Base-by-base conservation (phyloP, 768 basidiomycete genomes). In the Plicaturopsis crispa region DNA sequence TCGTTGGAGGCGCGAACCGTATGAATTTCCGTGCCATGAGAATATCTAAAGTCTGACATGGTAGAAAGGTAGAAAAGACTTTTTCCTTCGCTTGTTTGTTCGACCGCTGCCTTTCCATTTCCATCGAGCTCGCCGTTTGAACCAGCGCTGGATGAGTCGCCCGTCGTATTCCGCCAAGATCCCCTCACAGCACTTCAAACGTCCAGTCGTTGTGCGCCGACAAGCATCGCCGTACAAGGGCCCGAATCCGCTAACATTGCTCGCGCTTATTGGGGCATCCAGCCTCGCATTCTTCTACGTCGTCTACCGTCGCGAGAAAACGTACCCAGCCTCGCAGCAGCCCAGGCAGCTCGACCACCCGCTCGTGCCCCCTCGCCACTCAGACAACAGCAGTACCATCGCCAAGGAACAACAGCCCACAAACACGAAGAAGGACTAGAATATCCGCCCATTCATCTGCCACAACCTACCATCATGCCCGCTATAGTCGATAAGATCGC, bases 191-290 rank as follows among this genome's bases (percentile, higher is more conserved):
- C n/a, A n/a, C n/a, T n/a, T 41, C 19, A 39, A 12, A 18, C 18
- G 16, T 33, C 45, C 21, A 18, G 22, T 31, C 18, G 7, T 24
- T 33, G 19, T 22, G 30, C 40, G 42, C 10, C 46, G 14, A 22
- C 51, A 32, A 18, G n/a, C n/a, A n/a, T n/a, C n/a, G n/a, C n/a
- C 43, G 10, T 57, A 54, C 47, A 59, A 56, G 46, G 59, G 53
- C 31, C 84, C 83, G 11, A 83, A 80, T 62, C 83, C 84, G 24
- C 59, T 73, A 54, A 56, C 78, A 42, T 65, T 86, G 44, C 54
- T 76, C 42, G 78, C 65, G 20, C 60, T 88, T 42, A 65, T 72
- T 31, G 48, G 70, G 31, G 57, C 67, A 28, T 78, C 82, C 31
- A 78, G 76, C 51, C 72, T 60, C 24, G 57, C 69, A 1, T 87